Conservation (phyloP, 371 early-diverging fungal species). For the Mucor saturninus region DNA sequence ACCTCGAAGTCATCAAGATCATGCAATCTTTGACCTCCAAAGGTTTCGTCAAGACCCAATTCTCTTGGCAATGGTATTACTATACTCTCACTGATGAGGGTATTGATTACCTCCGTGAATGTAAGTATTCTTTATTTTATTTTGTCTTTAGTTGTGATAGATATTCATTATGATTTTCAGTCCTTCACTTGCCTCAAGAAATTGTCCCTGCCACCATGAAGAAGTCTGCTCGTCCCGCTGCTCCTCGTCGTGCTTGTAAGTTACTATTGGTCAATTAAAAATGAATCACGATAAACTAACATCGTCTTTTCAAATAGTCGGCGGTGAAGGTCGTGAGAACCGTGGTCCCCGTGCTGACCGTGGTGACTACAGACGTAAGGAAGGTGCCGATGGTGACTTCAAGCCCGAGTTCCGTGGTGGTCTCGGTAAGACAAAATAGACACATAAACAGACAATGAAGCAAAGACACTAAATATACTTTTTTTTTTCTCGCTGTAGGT, state of each 20-base stretch:
- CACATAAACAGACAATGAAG: background rate
- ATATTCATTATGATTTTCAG: slow-evolving; percentile 9
- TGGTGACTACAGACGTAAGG: slow-evolving; percentile 90
- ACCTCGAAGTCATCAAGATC: slow-evolving; percentile 98
- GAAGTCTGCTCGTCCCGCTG: slow-evolving; percentile 79
- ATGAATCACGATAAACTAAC: no score
- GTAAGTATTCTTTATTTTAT: slow-evolving; percentile 5
- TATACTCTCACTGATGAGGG: slow-evolving; percentile 97
- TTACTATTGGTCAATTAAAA: background rate
- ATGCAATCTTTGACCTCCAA: slow-evolving; percentile 95
- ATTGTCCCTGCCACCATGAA: slow-evolving; percentile 96
- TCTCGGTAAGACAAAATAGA: slow-evolving; percentile 48
- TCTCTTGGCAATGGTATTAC: slow-evolving; percentile 99
- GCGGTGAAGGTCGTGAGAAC: slow-evolving; percentile 50
- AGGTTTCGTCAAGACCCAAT: slow-evolving; percentile 92
- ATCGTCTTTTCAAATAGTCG: slow-evolving; percentile 17
- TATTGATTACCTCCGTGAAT: slow-evolving; percentile 95
- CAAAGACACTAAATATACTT: background rate
- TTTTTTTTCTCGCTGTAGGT: slow-evolving; percentile 13
- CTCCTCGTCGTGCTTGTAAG: slow-evolving; percentile 63
- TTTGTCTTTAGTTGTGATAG: no score
- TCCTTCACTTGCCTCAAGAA: slow-evolving; percentile 94
- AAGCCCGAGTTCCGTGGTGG: slow-evolving; percentile 91
- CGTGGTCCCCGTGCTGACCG: slow-evolving; percentile 72
- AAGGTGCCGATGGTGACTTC: slow-evolving; percentile 88